phyloP scores from a whole-genome alignment of 2,329 filamentous ascomycete genomes.

The Teratosphaeria epicoccoides region DNA sequence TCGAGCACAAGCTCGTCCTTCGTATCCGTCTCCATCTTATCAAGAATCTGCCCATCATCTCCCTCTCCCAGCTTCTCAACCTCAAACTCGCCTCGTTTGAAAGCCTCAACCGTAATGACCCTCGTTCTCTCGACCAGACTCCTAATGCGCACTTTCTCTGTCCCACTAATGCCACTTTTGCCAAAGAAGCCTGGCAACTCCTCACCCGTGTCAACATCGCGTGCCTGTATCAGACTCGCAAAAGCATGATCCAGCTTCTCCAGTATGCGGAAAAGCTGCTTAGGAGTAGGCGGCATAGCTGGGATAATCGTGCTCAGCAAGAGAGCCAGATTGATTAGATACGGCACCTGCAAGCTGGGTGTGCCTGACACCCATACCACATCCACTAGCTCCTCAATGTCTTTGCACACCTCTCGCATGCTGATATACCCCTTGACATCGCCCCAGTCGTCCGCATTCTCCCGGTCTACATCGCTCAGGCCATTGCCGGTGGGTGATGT shows the following conservation, averaged over 20 bases:
- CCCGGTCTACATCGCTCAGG: slow-evolving; percentile 16
- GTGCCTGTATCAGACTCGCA: slow-evolving; percentile 58
- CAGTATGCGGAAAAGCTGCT: slow-evolving; percentile 59
- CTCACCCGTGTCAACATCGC: slow-evolving; percentile 55
- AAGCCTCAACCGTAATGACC: slow-evolving; percentile 56
- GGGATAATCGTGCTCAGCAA: slow-evolving; percentile 61
- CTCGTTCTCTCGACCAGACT: slow-evolving; percentile 70
- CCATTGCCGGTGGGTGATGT: slow-evolving; percentile 23
- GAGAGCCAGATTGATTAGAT: slow-evolving; percentile 67
- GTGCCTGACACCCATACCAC: slow-evolving; percentile 81
- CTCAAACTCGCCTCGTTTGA: slow-evolving; percentile 44
- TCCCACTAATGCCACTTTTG: slow-evolving; percentile 56
- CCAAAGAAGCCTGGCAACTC: slow-evolving; percentile 60
- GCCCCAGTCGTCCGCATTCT: slow-evolving; percentile 27
- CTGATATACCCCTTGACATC: slow-evolving; percentile 44
- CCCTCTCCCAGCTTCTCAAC: slow-evolving; percentile 23
- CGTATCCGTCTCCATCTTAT: slow-evolving; percentile 31
- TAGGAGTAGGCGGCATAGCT: slow-evolving; percentile 58
- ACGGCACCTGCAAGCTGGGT: slow-evolving; percentile 73
- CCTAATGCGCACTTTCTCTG: slow-evolving; percentile 80
- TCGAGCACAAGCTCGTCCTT: slow-evolving; percentile 27
- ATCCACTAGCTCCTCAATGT: slow-evolving; percentile 65
- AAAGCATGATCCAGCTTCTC: slow-evolving; percentile 78
- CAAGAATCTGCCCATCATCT: slow-evolving; percentile 24
- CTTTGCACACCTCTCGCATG: slow-evolving; percentile 60